Percentiles rank a stretch among this genome's conserved stretches.
Evolutionary conservation across 1,284 basidiomycete species (phyloP).

Genomic region (Schizophyllum amplum): DNA sequence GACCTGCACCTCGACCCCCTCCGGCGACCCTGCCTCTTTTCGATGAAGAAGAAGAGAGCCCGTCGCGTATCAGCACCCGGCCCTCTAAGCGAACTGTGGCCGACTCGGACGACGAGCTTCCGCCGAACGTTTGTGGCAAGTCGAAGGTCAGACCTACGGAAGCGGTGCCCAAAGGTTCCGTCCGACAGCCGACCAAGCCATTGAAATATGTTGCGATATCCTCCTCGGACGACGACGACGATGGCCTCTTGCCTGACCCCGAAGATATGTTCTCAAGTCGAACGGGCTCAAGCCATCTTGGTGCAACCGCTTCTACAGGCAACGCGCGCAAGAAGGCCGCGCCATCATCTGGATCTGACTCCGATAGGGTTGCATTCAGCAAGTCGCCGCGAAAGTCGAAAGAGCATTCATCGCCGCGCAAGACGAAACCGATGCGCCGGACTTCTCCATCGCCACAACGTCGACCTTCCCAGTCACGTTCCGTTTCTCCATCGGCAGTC

Average conservation of each 20-base stretch:
- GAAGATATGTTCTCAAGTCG: constrained; percentile 4
- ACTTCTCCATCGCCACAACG: too few relatives aligned
- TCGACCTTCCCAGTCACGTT: too few relatives aligned
- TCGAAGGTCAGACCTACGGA: too few relatives aligned
- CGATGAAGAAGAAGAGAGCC: too few relatives aligned
- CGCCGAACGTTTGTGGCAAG: too few relatives aligned
- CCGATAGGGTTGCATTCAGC: constrained; percentile 1
- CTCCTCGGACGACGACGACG: constrained; percentile 7
- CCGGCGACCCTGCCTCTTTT: too few relatives aligned
- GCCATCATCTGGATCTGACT: constrained; percentile 5
- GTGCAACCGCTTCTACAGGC: background rate
- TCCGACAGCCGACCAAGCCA: background rate
- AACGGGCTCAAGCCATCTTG: background rate
- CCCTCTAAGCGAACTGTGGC: too few relatives aligned
- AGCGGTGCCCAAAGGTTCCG: background rate
- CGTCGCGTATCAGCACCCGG: too few relatives aligned
- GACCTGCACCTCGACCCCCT: too few relatives aligned
- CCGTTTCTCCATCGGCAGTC: too few relatives aligned
- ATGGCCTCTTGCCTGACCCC: constrained; percentile 1
- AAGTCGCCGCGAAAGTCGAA: constrained; percentile 19
- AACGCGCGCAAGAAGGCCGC: background rate
- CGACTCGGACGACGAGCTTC: too few relatives aligned
- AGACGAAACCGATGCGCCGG: background rate
- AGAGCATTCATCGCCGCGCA: constrained; percentile 15
- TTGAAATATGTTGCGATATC: constrained; percentile 3